These are phyloP conservation scores for Starmerella bacillaris DNA, from an alignment of 805 yeast species.

Conservation along the genomic window DNA sequence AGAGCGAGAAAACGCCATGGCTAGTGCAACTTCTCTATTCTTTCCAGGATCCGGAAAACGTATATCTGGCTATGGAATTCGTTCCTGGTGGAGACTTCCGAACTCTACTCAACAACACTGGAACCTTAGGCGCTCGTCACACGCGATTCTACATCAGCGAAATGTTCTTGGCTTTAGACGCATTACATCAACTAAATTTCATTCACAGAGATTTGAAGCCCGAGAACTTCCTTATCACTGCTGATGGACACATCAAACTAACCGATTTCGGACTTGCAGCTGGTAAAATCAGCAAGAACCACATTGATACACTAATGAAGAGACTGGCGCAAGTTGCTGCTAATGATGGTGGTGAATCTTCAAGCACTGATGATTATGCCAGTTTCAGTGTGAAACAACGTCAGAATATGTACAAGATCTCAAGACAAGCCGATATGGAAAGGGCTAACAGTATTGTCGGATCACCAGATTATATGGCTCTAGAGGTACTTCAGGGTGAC, in stretches of 20 bases:
- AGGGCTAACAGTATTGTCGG: conserved; percentile 94
- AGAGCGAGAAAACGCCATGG: conserved; percentile 86
- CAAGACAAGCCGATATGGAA: conserved; percentile 53
- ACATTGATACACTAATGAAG: conserved; percentile 76
- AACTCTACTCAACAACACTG: conserved; percentile 81
- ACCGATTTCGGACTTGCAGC: conserved; percentile 97
- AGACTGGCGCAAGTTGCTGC: conserved; percentile 27
- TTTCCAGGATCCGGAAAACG: conserved; percentile 78
- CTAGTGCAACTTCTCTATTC: conserved; percentile 83
- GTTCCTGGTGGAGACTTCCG: conserved; percentile 99
- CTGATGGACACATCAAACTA: conserved; percentile 77
- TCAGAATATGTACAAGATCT: conserved; percentile 64
- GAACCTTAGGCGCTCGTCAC: conserved; percentile 80
- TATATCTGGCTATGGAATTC: conserved; percentile 93
- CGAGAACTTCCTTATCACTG: conserved; percentile 76
- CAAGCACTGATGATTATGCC: conserved; percentile 16
- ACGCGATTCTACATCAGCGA: conserved; percentile 89
- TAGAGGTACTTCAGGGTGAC: conserved; percentile 88
- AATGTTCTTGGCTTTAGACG: conserved; percentile 89
- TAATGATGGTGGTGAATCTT: conserved; percentile 23
- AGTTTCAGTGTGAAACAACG: conserved; percentile 72
- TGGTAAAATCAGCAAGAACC: conserved; percentile 79
- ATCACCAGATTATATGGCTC: conserved; percentile 97
- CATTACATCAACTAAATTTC: conserved; percentile 84
- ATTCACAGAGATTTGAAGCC: conserved; percentile 96